These are phyloP conservation scores for Tuber umbilicatum DNA, from an alignment of 495 filamentous ascomycete species.

Conservation along the genomic window DNA sequence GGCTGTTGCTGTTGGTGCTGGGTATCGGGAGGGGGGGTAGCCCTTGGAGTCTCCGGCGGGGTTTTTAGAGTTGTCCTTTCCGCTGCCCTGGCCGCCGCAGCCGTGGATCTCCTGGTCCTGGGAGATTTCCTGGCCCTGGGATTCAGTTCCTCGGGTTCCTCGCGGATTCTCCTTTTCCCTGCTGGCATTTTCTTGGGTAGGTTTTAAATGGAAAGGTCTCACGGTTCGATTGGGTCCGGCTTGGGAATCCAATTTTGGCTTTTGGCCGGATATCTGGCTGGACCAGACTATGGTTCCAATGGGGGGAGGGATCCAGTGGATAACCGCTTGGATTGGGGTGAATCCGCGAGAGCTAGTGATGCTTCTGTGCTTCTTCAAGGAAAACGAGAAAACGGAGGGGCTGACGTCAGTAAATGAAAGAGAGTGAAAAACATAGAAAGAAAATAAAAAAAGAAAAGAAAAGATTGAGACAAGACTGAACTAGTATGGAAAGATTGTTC, in stretches of 20 bases:
- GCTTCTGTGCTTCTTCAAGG: not conserved
- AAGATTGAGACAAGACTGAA: not conserved
- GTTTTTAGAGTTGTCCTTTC: conserved; percentile 10
- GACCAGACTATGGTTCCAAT: not conserved
- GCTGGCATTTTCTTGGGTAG: not conserved
- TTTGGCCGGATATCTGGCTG: not conserved
- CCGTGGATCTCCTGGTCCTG: not conserved
- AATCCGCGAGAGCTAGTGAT: not conserved
- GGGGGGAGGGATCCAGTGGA: not conserved
- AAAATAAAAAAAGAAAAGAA: not conserved
- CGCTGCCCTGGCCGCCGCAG: not conserved
- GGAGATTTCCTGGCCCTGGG: not conserved
- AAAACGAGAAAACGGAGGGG: not conserved
- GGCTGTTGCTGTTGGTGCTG: not conserved
- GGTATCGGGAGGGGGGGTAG: conserved; percentile 6
- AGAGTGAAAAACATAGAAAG: not conserved
- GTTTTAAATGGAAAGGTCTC: not conserved
- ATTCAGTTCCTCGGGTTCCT: not conserved
- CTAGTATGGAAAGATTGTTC: not conserved
- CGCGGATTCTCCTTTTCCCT: not conserved
- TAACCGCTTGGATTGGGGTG: too few species aligned
- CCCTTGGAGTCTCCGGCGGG: conserved; percentile 19
- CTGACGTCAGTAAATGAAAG: not conserved
- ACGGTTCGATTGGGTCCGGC: not conserved
- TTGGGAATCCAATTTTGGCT: not conserved